Evolutionary conservation across 768 basidiomycete genomes (phyloP).

Genomic region (Suillus subluteus): DNA sequence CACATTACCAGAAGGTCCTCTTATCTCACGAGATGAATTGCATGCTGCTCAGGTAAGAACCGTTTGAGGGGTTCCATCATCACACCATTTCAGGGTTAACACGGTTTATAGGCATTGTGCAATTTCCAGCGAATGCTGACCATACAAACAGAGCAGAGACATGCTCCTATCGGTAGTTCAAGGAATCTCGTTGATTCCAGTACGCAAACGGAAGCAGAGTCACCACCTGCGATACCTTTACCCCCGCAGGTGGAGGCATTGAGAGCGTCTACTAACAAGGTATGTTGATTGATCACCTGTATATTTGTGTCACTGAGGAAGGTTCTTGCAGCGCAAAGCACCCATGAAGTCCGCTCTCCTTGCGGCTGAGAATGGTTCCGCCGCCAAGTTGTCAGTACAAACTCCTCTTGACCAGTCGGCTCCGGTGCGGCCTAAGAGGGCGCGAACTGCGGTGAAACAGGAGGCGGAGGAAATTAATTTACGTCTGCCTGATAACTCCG

Average conservation of each 20-base stretch:
- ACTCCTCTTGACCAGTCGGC: slow-evolving; percentile 24
- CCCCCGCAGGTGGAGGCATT: slow-evolving; percentile 21
- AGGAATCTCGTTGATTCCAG: slow-evolving; percentile 27
- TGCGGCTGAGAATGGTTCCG: slow-evolving; percentile 19
- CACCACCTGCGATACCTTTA: slow-evolving; percentile 12
- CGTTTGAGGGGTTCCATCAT: slow-evolving; percentile 11
- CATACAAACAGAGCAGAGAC: slow-evolving; percentile 20
- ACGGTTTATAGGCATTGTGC: slow-evolving; percentile 41
- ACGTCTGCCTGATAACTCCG: slow-evolving; percentile 6
- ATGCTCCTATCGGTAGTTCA: background rate
- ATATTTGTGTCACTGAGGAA: slow-evolving; percentile 20
- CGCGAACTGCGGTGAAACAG: slow-evolving; percentile 31
- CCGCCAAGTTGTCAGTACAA: slow-evolving; percentile 19
- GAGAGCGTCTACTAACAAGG: slow-evolving; percentile 30
- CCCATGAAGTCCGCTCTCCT: slow-evolving; percentile 22
- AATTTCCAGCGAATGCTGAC: slow-evolving; percentile 34
- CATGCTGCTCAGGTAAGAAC: slow-evolving; percentile 59
- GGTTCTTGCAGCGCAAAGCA: slow-evolving; percentile 33
- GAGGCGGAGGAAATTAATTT: slow-evolving; percentile 27
- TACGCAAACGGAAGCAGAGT: slow-evolving; percentile 33
- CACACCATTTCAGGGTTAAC: slow-evolving; percentile 16
- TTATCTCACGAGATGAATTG: slow-evolving; percentile 51
- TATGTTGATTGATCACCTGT: background rate
- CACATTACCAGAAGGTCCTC: slow-evolving; percentile 27
- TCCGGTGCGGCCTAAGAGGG: slow-evolving; percentile 33